These are phyloP conservation scores for Lentinus tigrinus DNA, from an alignment of 768 basidiomycete species.

Conservation along the genomic window DNA sequence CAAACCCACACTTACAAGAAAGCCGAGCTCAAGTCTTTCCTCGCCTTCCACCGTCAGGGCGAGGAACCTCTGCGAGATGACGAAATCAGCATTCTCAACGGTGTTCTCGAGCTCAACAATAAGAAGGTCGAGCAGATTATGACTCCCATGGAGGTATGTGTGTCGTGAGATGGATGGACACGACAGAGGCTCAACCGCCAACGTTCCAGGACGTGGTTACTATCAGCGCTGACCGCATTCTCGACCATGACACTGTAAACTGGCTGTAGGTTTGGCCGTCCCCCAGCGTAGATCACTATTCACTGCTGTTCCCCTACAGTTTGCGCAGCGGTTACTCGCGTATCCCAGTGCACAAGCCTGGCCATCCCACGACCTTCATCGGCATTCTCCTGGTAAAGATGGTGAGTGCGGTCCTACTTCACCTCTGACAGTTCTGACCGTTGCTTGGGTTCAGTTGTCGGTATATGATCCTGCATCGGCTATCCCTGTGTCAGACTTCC, in stretches of 20 bases:
- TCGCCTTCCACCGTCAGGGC: conserved; percentile 72
- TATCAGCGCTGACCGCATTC: conserved; percentile 70
- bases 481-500: conserved; percentile 71
- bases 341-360: conserved; percentile 82
- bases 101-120: conserved; percentile 73
- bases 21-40: conserved; percentile 62
- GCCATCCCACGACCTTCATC: conserved; percentile 65
- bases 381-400: conserved; percentile 85
- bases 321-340: conserved; percentile 86
- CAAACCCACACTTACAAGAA: conserved; percentile 81
- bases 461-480: conserved; percentile 84
- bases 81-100: conserved; percentile 79
- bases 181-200: not conserved
- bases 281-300: not conserved
- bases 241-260: conserved; percentile 81
- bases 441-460: conserved; percentile 55
- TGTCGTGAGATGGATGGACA: not conserved
- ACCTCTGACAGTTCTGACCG: not conserved
- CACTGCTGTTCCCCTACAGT: conserved; percentile 32
- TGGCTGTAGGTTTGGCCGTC: conserved; percentile 50
- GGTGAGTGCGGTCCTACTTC: conserved; percentile 34
- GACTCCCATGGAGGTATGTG: conserved; percentile 56
- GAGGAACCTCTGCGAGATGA: conserved; percentile 79
- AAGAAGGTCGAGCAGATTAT: conserved; percentile 61
- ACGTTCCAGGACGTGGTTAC: conserved; percentile 72